These are phyloP conservation scores for Pulveroboletus sp. DNA, from an alignment of 768 basidiomycete genomes.

Conservation along the genomic window DNA sequence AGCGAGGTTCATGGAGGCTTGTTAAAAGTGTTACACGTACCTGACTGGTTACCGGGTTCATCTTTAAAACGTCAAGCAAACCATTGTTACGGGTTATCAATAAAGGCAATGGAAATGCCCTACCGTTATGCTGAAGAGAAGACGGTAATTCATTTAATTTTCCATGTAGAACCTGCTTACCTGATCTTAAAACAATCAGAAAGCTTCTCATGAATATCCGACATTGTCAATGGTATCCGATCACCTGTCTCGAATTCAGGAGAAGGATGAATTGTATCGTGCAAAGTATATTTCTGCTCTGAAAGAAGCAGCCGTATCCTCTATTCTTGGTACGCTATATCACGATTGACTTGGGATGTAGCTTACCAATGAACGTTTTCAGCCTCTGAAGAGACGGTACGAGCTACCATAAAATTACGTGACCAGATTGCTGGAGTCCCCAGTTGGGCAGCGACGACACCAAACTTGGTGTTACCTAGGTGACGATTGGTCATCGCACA, in stretches of 20 bases:
- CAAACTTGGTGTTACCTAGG: no score
- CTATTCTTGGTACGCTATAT: slow-evolving; percentile 1
- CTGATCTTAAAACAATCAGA: not conserved
- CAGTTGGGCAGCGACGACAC: no score
- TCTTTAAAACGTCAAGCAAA: not conserved
- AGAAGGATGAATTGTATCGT: not conserved
- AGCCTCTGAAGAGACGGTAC: slow-evolving; percentile 4
- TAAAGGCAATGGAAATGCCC: slow-evolving; percentile 2
- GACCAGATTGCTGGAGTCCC: no score
- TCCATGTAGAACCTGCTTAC: not conserved
- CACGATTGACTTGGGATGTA: not conserved
- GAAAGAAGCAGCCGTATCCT: not conserved
- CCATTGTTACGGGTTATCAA: not conserved
- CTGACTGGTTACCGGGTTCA: slow-evolving; percentile 19
- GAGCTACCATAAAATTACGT: slow-evolving; percentile 1
- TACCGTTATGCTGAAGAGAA: slow-evolving; percentile 2
- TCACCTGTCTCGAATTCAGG: not conserved
- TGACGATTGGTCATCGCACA: no score
- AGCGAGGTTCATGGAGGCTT: not conserved
- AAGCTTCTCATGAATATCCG: not conserved
- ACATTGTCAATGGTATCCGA: slow-evolving; percentile 2
- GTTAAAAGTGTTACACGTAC: slow-evolving; percentile 21
- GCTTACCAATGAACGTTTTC: not conserved
- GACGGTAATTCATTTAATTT: not conserved
- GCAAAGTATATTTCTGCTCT: not conserved